These are phyloP conservation scores for Shiraia sp. DNA, from an alignment of 2,329 filamentous ascomycete genomes.

Conservation along the genomic window DNA sequence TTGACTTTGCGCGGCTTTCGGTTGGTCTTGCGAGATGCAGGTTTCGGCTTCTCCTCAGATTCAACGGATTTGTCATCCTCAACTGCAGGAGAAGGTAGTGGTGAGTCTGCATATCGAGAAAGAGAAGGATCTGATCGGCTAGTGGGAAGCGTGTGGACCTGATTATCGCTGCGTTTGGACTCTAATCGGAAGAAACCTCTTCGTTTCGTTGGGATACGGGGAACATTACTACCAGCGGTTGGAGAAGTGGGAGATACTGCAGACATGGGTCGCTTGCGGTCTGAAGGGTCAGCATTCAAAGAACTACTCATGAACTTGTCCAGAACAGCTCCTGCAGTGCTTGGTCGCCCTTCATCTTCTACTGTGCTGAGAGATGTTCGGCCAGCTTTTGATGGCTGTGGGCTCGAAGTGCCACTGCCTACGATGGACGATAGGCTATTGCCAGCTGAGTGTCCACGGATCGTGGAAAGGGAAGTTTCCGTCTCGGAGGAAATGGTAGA, in stretches of 20 bases:
- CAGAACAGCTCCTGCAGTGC: conserved; percentile 72
- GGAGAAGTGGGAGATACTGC: conserved; percentile 32
- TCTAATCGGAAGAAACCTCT: conserved; percentile 56
- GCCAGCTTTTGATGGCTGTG: conserved; percentile 48
- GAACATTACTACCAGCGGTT: conserved; percentile 1
- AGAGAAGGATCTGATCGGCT: conserved; percentile 43
- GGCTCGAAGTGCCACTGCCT: conserved; percentile 59
- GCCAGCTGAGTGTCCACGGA: conserved; percentile 72
- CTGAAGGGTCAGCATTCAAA: conserved; percentile 28
- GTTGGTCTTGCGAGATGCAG: conserved; percentile 58
- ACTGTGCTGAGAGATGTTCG: conserved; percentile 46
- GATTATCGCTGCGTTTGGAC: conserved; percentile 47
- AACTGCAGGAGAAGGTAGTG: conserved; percentile 29
- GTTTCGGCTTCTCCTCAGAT: conserved; percentile 49
- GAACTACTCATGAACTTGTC: conserved; percentile 47
- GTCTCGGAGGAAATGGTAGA: conserved; percentile 86
- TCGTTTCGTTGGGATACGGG: conserved; percentile 34
- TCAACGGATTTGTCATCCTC: conserved; percentile 36
- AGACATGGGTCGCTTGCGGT: conserved; percentile 43
- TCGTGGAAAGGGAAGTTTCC: conserved; percentile 72
- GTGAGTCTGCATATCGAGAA: conserved; percentile 29
- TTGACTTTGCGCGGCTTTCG: conserved; percentile 70
- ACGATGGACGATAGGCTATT: conserved; percentile 80
- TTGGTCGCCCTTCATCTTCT: conserved; percentile 58
- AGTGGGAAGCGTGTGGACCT: conserved; percentile 29